Evolutionary conservation across 177 flowering plant genomes (phyloP).

Genomic region (Telopea speciosissima): DNA sequence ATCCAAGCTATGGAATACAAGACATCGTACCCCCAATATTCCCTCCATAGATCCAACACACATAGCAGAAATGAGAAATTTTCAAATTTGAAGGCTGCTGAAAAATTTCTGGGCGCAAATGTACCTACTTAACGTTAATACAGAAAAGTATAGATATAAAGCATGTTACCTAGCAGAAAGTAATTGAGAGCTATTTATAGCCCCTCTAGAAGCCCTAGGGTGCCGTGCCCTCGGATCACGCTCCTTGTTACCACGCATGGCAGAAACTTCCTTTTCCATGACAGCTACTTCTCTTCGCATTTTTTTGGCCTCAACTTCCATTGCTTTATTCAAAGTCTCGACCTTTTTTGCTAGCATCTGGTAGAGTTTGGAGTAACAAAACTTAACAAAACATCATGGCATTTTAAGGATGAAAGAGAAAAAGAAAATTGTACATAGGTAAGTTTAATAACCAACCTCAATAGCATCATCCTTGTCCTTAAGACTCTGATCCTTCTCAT

Average conservation of each 20-base stretch:
- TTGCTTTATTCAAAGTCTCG: constrained; percentile 14
- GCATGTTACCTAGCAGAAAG: not conserved
- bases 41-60: not conserved
- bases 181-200: not conserved
- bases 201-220: not conserved
- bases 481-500: constrained; percentile 34
- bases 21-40: too few relatives aligned
- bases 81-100: not conserved
- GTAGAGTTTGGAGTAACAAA: not conserved
- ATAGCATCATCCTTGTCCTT: constrained; percentile 38
- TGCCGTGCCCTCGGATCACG: not conserved
- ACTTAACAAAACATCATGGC: not conserved
- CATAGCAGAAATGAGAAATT: not conserved
- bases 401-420: not conserved
- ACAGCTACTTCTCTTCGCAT: not conserved
- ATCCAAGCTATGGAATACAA: too few relatives aligned
- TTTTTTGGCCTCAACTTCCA: constrained; percentile 19
- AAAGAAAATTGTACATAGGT: too few relatives aligned
- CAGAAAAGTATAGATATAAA: too few relatives aligned
- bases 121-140: not conserved
- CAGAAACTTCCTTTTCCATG: not conserved
- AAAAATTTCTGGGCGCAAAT: not conserved
- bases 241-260: not conserved
- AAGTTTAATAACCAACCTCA: constrained; percentile 19
- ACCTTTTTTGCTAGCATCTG: constrained; percentile 15